A percentile compares a stretch with the other conserved stretches of the same genome.
These are phyloP conservation scores for Cladorrhinum samala DNA, from an alignment of 495 filamentous ascomycete genomes.

Conservation along the genomic window DNA sequence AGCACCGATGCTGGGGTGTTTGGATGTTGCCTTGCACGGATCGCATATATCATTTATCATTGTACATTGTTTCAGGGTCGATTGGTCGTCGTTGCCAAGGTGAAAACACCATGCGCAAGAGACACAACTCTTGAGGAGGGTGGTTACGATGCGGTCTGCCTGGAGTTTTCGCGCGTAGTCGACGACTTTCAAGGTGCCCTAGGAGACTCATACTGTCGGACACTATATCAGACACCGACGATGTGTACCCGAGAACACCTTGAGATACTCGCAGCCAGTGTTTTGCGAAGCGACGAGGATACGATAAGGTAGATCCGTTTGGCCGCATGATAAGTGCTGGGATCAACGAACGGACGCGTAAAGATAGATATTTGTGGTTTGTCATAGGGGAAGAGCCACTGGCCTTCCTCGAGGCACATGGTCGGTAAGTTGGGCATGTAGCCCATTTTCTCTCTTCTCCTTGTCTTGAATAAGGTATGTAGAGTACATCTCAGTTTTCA, in stretches of 20 bases:
- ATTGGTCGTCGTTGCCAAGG: too few species aligned
- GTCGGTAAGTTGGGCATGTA: too few species aligned
- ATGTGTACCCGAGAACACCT: conserved; percentile 40
- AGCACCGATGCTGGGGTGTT: conserved; percentile 34
- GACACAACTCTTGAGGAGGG: conserved; percentile 54
- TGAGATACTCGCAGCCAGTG: conserved; percentile 43
- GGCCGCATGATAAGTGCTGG: too few species aligned
- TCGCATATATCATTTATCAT: too few species aligned
- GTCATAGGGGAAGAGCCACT: conserved; percentile 26
- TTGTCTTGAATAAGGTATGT: too few species aligned
- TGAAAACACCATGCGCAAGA: conserved; percentile 42
- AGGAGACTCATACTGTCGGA: conserved; percentile 55
- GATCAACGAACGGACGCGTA: conserved; percentile 48
- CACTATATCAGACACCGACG: conserved; percentile 50
- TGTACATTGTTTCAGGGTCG: too few species aligned
- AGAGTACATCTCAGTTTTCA: too few species aligned
- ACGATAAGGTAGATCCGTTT: conserved; percentile 53
- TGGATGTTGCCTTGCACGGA: too few species aligned
- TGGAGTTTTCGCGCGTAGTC: conserved; percentile 40
- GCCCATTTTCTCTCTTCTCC: too few species aligned
- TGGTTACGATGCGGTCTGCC: conserved; percentile 53
- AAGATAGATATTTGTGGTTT: conserved; percentile 32
- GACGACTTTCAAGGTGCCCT: conserved; percentile 52
- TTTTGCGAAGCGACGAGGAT: conserved; percentile 53
- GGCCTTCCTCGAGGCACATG: too few species aligned